phyloP scores from a whole-genome alignment of 257 asterid genomes.

The Linaria vulgaris region DNA sequence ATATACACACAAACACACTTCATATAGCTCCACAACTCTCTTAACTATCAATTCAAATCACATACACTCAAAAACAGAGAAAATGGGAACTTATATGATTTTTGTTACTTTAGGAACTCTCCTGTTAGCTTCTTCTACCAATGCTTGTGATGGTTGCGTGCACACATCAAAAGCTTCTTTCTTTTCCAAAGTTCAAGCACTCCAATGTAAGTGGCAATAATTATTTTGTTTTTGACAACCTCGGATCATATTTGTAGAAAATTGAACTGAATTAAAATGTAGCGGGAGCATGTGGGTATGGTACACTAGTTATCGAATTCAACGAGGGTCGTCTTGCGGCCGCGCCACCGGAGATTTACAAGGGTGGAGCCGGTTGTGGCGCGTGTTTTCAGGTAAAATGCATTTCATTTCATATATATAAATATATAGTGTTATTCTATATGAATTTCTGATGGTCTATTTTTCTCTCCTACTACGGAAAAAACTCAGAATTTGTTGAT shows the following conservation, averaged over 20 bases:
- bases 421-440: too few species aligned
- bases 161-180: conserved; percentile 53
- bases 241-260: background rate
- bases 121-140: conserved; percentile 41
- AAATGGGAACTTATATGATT: background rate
- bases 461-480: background rate
- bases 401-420: too few species aligned
- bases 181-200: conserved; percentile 49
- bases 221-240: background rate
- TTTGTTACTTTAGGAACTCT: conserved; percentile 26
- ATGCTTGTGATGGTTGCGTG: conserved; percentile 71
- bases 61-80: too few species aligned
- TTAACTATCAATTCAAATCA: too few species aligned
- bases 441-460: too few species aligned
- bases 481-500: background rate
- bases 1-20: too few species aligned
- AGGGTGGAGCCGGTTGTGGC: conserved; percentile 78
- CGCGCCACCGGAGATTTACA: conserved; percentile 57
- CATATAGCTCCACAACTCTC: too few species aligned
- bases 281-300: conserved; percentile 93
- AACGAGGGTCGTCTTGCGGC: conserved; percentile 63
- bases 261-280: conserved; percentile 16
- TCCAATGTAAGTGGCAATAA: conserved; percentile 43
- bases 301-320: conserved; percentile 54
- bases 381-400: conserved; percentile 84